Evolutionary conservation across 1,284 basidiomycete genomes (phyloP).

Genomic region (Trametes sp.): DNA sequence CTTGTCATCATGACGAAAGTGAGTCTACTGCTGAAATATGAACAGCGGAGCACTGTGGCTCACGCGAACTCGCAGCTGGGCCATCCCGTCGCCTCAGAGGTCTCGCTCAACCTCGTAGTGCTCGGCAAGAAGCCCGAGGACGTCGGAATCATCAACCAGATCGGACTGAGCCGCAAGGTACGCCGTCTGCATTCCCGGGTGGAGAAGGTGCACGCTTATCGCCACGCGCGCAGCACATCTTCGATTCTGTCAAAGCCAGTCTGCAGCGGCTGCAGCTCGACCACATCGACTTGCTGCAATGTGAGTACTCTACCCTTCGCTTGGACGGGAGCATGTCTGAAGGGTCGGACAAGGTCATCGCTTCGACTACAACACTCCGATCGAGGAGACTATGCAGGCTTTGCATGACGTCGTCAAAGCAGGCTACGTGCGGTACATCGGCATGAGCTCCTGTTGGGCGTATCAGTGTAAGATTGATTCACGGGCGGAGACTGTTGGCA

Average conservation of each 20-base stretch:
- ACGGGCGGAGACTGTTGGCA: not conserved
- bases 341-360: slow-evolving; percentile 28
- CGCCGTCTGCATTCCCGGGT: not conserved
- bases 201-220: not conserved
- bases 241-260: slow-evolving; percentile 48
- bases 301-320: too few species aligned
- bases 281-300: slow-evolving; percentile 51
- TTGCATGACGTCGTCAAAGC: slow-evolving; percentile 47
- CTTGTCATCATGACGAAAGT: slow-evolving; percentile 85
- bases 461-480: slow-evolving; percentile 33
- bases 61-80: slow-evolving; percentile 17
- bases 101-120: slow-evolving; percentile 33
- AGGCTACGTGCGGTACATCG: slow-evolving; percentile 47
- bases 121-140: slow-evolving; percentile 27
- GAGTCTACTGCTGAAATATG: not conserved
- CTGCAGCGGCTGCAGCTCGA: slow-evolving; percentile 49
- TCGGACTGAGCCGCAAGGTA: slow-evolving; percentile 45
- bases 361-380: slow-evolving; percentile 39
- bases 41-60: too few species aligned
- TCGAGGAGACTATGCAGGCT: slow-evolving; percentile 45
- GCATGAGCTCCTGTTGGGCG: slow-evolving; percentile 48
- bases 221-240: slow-evolving; percentile 47
- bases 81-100: slow-evolving; percentile 40
- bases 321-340: too few species aligned
- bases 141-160: slow-evolving; percentile 44